phyloP scores from a whole-genome alignment of 2,329 filamentous ascomycete species.

The Clonostachys sp. region DNA sequence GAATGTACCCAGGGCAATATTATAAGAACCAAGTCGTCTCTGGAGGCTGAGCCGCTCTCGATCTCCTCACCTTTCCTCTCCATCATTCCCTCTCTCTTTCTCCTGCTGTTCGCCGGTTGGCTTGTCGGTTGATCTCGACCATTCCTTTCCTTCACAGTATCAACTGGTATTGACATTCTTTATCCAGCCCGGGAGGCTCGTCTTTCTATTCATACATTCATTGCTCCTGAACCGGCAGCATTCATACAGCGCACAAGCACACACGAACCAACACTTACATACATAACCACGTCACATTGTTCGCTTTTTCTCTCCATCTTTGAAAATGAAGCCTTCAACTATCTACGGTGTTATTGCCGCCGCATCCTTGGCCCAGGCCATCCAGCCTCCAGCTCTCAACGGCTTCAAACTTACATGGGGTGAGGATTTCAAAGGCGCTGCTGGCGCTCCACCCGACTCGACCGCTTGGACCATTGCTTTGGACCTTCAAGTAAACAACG shows the following conservation, averaged over 20 bases:
- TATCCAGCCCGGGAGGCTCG: neutral
- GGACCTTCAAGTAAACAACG: constrained; percentile 41
- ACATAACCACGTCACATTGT: neutral
- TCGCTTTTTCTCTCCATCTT: neutral
- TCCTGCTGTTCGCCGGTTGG: no score
- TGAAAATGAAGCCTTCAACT: constrained; percentile 16
- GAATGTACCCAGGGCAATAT: no score
- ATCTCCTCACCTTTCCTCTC: no score
- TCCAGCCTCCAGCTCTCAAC: constrained; percentile 26
- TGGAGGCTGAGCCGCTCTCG: no score
- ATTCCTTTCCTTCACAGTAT: constrained; percentile 1
- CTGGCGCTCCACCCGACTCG: constrained; percentile 27
- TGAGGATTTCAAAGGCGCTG: constrained; percentile 35
- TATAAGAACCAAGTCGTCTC: no score
- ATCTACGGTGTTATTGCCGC: constrained; percentile 10
- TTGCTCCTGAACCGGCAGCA: neutral
- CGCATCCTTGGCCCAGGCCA: constrained; percentile 21
- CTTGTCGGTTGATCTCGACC: neutral
- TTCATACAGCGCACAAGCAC: neutral
- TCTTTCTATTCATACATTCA: neutral
- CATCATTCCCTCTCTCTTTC: no score
- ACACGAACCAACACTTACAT: neutral
- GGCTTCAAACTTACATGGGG: constrained; percentile 38
- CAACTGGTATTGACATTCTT: neutral
- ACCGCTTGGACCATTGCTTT: constrained; percentile 39